Evolutionary conservation across 2,329 filamentous ascomycete genomes (phyloP), one percentile per base, ranked within the genome.

Genomic region (Pseudogymnoascus sp.): DNA sequence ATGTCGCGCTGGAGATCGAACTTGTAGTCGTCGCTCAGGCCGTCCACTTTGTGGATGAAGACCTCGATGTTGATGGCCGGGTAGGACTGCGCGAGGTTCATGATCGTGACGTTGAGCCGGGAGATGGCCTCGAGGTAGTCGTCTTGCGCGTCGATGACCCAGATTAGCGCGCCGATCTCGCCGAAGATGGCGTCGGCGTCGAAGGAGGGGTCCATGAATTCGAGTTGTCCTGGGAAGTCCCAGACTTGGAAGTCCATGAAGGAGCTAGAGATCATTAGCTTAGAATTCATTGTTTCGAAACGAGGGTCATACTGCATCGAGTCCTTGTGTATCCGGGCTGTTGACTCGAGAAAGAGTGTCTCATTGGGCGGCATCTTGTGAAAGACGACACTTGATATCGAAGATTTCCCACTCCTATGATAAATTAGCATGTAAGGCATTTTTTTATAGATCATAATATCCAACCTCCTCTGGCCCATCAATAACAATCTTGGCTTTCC

Each of bases 201-300:
- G 71, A 96, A 96, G 59, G 86, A 88, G 3, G 91, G 87, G 71
- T 95, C 91, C 65, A 96, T 87, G 71, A 96, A 96, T 77, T 97
- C 91, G 68, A 97, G 86, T 76, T 97, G 93, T 23, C 93, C 93
- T 1, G 95, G 95, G 64, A 99, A 93, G 74, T 99, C 95, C 90
- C 93, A 97, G 59, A 97, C 91, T 77, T 97, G 93, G 69, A 97
- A 97, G 74, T 97, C 93, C 92, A 97, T 97, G 74, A 99, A 97
- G 2, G 95, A 97, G 69, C 92, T 97, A 64, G 17, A 47, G 6
- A 33, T 5, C 3, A 7, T 57, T 33, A 57, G 50, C 19, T 19
- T 1, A 6, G 10, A 19, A 33, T 13, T 57, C 28, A 23, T 11
- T 26, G n/a, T 33, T 36, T 69, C 50, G 62, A 61, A 42, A n/a